These are phyloP conservation scores for Aurinia saxatilis DNA, from an alignment of 345 rosid genomes.

Conservation along the genomic window DNA sequence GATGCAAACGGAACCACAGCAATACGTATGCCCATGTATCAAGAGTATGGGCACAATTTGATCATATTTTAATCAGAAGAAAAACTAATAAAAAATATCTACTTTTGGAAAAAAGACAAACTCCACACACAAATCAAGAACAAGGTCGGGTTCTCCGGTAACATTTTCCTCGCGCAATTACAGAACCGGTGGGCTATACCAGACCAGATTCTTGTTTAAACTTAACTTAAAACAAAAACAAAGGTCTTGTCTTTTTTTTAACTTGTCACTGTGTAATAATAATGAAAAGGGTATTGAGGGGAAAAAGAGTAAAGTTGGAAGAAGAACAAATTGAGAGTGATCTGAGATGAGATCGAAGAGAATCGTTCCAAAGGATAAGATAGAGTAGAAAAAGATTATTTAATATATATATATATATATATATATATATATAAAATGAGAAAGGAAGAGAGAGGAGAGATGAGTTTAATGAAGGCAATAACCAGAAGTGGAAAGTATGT, in stretches of 20 bases:
- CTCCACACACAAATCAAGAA: constrained; percentile 2
- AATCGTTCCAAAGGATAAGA: constrained; percentile 21
- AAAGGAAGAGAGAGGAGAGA: not conserved
- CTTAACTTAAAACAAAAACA: not conserved
- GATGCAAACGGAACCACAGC: constrained; percentile 26
- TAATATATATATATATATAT: no score
- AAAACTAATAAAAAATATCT: not conserved
- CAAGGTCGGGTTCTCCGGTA: constrained; percentile 26
- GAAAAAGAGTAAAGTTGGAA: not conserved
- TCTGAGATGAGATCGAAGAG: constrained; percentile 9
- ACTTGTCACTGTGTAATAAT: not conserved
- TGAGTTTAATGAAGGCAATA: constrained; percentile 14
- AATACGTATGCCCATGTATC: constrained; percentile 25
- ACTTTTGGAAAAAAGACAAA: not conserved
- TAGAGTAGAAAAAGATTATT: not conserved
- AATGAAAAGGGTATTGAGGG: not conserved
- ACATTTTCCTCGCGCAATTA: constrained; percentile 11
- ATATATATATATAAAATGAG: not conserved
- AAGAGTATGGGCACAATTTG: constrained; percentile 18
- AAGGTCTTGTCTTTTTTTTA: not conserved
- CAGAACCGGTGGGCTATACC: not conserved
- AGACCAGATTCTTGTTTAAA: not conserved
- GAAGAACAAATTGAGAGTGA: constrained; percentile 12
- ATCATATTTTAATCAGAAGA: not conserved
- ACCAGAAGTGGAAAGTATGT: constrained; percentile 19